phyloP scores from a whole-genome alignment of 352 stramenopile species.

The Pythium phragmiticola region DNA sequence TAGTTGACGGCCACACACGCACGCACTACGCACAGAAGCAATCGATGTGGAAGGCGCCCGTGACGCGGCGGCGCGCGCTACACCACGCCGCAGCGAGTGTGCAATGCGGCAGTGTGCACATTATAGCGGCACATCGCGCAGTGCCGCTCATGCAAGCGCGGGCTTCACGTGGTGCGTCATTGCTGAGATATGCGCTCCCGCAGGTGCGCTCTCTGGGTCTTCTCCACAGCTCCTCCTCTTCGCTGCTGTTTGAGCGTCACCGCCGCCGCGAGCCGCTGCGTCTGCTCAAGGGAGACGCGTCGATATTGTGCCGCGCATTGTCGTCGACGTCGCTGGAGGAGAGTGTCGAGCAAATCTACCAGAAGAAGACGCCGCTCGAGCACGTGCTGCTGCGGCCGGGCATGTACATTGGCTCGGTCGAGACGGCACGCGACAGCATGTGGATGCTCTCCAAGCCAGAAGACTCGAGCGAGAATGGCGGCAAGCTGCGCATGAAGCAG shows the following conservation, averaged over 20 bases:
- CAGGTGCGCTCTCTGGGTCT: neutral
- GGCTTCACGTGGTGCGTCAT: neutral
- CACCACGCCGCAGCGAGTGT: conserved; percentile 12
- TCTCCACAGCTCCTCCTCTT: neutral
- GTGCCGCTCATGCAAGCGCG: conserved; percentile 15
- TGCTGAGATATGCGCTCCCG: conserved; percentile 12
- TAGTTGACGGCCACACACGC: neutral
- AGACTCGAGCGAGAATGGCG: conserved; percentile 6
- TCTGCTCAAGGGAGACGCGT: neutral
- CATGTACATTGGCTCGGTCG: conserved; percentile 92
- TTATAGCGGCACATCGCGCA: neutral
- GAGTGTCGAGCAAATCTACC: conserved; percentile 81
- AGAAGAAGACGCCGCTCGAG: conserved; percentile 89
- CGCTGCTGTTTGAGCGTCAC: neutral
- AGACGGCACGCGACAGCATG: conserved; percentile 69
- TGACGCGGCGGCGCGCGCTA: conserved; percentile 28
- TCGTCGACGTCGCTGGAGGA: conserved; percentile 38
- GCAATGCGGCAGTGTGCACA: conserved; percentile 2
- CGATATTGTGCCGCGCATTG: neutral
- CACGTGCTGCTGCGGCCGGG: conserved; percentile 89
- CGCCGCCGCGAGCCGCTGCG: neutral
- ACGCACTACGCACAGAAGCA: conserved; percentile 8
- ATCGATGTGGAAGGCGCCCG: conserved; percentile 24
- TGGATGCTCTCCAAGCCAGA: conserved; percentile 64
- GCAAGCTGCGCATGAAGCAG: conserved; percentile 59